Evolutionary conservation across 768 basidiomycete genomes (phyloP).

Genomic region (Mycena olivaceomarginata): DNA sequence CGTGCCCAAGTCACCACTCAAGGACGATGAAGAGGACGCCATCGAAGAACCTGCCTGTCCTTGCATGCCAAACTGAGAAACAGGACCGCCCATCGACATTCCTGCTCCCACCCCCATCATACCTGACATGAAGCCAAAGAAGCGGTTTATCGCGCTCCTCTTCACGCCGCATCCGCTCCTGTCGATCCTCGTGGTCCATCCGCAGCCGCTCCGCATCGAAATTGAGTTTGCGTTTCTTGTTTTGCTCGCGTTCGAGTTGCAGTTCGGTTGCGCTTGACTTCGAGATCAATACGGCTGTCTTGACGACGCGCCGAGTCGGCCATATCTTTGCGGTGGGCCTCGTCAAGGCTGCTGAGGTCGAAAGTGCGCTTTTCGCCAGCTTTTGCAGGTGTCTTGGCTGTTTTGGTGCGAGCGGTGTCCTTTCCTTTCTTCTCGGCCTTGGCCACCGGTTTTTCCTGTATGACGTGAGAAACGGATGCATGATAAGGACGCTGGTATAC

Average conservation of each 20-base stretch:
- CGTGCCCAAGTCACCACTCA: no score
- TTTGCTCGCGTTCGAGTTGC: not conserved
- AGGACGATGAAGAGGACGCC: no score
- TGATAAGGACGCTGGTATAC: not conserved
- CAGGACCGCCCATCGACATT: no score
- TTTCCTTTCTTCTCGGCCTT: not conserved
- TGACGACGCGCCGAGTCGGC: not conserved
- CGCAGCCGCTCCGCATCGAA: not conserved
- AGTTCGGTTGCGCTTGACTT: not conserved
- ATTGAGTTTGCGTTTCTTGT: not conserved
- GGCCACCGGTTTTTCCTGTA: not conserved
- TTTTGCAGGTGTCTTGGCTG: not conserved
- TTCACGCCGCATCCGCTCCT: not conserved
- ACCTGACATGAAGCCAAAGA: not conserved
- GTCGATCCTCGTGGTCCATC: not conserved
- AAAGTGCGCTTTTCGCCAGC: not conserved
- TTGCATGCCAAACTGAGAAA: no score
- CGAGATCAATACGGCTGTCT: not conserved
- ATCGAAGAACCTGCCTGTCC: no score
- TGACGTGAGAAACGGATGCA: not conserved
- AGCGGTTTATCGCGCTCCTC: not conserved
- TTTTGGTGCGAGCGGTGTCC: not conserved
- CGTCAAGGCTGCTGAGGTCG: not conserved
- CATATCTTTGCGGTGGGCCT: not conserved
- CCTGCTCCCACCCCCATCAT: not conserved